phyloP scores from a whole-genome alignment of 768 basidiomycete genomes.

The Podaxis pistillaris region DNA sequence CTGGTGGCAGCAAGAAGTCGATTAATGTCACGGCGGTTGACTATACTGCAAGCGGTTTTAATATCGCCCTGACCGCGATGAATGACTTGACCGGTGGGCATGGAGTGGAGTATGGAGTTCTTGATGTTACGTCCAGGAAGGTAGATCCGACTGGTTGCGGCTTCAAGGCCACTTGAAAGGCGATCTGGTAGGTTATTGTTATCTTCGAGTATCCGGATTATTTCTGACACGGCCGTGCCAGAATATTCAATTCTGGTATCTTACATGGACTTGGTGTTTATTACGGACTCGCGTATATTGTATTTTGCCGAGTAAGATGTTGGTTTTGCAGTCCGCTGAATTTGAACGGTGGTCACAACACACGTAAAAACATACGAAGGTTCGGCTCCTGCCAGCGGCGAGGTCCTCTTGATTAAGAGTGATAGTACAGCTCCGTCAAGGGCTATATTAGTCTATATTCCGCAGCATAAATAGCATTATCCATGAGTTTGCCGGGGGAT shows the following conservation, averaged over 20 bases:
- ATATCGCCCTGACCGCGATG: slow-evolving; percentile 53
- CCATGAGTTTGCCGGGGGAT: not conserved
- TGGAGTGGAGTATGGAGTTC: slow-evolving; percentile 44
- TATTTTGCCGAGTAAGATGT: not conserved
- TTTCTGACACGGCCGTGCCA: not conserved
- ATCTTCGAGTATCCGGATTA: not conserved
- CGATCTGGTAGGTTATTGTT: not conserved
- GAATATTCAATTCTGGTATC: not conserved
- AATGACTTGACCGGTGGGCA: slow-evolving; percentile 47
- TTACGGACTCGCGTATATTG: not conserved
- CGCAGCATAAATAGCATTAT: not conserved
- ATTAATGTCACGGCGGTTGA: slow-evolving; percentile 56
- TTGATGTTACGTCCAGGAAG: slow-evolving; percentile 39
- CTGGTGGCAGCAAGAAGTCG: slow-evolving; percentile 26
- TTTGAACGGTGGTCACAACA: not conserved
- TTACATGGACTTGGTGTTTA: not conserved
- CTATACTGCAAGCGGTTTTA: slow-evolving; percentile 44
- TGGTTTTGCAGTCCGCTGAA: not conserved
- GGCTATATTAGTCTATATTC: slow-evolving; percentile 14
- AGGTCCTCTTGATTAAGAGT: not conserved
- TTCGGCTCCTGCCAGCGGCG: not conserved
- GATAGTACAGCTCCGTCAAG: not conserved
- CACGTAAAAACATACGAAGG: not conserved
- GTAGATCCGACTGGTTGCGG: slow-evolving; percentile 50
- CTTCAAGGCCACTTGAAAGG: slow-evolving; percentile 24